Conservation (phyloP, 108 stramenopile genomes). For the Nannochloropsis salina region DNA sequence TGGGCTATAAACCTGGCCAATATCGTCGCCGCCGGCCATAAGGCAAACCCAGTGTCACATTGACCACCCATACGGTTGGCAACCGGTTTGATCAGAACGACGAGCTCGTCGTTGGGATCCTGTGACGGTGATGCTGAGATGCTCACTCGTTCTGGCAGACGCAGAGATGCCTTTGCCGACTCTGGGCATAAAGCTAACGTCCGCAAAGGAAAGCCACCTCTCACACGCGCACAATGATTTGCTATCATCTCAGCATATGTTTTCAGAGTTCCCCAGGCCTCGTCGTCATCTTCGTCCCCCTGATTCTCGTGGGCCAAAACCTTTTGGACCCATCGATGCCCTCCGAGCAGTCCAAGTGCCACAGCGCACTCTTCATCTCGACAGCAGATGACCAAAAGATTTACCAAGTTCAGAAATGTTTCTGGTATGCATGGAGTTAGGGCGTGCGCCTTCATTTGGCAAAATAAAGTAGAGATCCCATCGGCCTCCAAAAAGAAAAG, state of each 20-base stretch:
- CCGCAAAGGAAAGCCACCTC: neutral
- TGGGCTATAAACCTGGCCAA: neutral
- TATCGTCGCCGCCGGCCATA: neutral
- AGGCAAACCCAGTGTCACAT: neutral
- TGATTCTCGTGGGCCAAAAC: neutral
- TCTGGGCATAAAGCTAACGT: slow-evolving; percentile 9
- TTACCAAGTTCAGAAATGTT: neutral
- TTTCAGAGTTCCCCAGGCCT: neutral
- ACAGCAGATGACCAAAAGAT: neutral
- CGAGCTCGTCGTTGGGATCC: neutral
- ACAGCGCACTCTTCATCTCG: neutral
- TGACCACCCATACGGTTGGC: neutral
- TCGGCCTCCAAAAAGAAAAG: slow-evolving; percentile 13
- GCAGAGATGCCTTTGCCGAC: neutral
- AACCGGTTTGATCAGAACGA: neutral
- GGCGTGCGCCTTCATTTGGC: neutral
- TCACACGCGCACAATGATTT: neutral
- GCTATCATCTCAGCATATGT: slow-evolving; percentile 11
- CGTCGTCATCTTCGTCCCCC: neutral
- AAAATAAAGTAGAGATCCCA: neutral
- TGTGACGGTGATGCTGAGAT: neutral
- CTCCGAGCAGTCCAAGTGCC: neutral
- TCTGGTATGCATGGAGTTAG: neutral
- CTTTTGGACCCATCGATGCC: neutral
- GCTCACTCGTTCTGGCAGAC: neutral